Conservation (phyloP, 2,329 filamentous ascomycete species). For the Coniella vitis region DNA sequence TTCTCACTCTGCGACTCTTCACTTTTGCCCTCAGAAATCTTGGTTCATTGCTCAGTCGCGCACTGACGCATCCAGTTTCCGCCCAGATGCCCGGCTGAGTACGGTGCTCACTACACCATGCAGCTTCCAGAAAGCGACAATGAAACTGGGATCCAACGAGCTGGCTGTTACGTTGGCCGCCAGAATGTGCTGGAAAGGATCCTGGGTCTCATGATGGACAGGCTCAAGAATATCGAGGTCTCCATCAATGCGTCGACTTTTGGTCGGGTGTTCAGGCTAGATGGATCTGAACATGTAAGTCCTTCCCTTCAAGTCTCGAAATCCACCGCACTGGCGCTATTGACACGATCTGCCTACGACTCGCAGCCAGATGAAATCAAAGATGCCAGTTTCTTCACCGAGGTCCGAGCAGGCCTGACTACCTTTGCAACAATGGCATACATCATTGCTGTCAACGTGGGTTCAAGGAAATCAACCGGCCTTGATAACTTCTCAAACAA, state of each 20-base stretch:
- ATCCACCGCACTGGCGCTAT: not conserved
- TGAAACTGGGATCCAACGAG: constrained; percentile 6
- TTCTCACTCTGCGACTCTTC: not conserved
- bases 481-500: not conserved
- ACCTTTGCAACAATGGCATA: constrained; percentile 81
- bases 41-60: not conserved
- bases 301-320: not conserved
- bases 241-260: constrained; percentile 33
- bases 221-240: constrained; percentile 21
- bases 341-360: not conserved
- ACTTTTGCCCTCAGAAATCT: not conserved
- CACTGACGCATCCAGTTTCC: not conserved
- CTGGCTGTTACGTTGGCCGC: constrained; percentile 4
- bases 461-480: constrained; percentile 26
- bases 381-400: constrained; percentile 65
- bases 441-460: constrained; percentile 66
- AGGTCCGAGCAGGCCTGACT: constrained; percentile 72
- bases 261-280: constrained; percentile 54
- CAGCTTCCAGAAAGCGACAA: constrained; percentile 1
- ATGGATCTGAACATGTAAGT: constrained; percentile 50
- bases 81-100: not conserved
- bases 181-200: constrained; percentile 6
- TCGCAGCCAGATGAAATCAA: constrained; percentile 58
- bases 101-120: not conserved
- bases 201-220: constrained; percentile 13